Percentiles rank a stretch among this genome's conserved stretches.
Evolutionary conservation across 1,139 yeast species (phyloP).

Genomic region (Taphrina flavorubra): DNA sequence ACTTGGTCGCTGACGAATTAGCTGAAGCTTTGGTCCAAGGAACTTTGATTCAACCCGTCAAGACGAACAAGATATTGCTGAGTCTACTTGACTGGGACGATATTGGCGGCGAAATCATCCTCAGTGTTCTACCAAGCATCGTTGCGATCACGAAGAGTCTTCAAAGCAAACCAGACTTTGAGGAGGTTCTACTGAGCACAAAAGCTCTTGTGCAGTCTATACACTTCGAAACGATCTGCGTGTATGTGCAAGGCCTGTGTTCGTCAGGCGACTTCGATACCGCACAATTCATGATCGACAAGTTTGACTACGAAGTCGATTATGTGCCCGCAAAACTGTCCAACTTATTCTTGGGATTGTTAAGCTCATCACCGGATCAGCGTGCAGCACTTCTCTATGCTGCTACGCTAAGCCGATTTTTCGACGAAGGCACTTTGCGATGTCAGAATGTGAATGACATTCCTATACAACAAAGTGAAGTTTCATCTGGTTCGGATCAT

Average conservation of each 20-base stretch:
- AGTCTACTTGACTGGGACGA: constrained; percentile 25
- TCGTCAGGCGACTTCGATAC: background rate
- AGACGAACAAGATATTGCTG: constrained; percentile 9
- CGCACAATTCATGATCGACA: constrained; percentile 14
- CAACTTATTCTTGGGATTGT: constrained; percentile 11
- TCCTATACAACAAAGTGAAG: background rate
- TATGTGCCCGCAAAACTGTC: constrained; percentile 2
- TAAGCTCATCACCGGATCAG: background rate
- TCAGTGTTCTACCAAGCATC: constrained; percentile 4
- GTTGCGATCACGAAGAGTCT: background rate
- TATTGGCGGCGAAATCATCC: constrained; percentile 10
- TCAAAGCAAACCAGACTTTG: background rate
- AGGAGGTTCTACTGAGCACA: background rate
- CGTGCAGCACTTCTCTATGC: constrained; percentile 1
- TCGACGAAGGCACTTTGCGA: background rate
- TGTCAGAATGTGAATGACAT: background rate
- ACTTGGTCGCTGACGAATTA: constrained; percentile 1
- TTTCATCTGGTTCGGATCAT: too few species aligned
- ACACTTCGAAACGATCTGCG: constrained; percentile 9
- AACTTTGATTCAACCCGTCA: background rate
- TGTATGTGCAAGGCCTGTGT: background rate
- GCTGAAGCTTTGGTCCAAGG: constrained; percentile 12
- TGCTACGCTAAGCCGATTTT: background rate
- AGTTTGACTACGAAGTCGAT: constrained; percentile 16
- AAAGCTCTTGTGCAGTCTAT: constrained; percentile 25